Conservation (phyloP, 495 filamentous ascomycete genomes). For the Penicillium parvum region DNA sequence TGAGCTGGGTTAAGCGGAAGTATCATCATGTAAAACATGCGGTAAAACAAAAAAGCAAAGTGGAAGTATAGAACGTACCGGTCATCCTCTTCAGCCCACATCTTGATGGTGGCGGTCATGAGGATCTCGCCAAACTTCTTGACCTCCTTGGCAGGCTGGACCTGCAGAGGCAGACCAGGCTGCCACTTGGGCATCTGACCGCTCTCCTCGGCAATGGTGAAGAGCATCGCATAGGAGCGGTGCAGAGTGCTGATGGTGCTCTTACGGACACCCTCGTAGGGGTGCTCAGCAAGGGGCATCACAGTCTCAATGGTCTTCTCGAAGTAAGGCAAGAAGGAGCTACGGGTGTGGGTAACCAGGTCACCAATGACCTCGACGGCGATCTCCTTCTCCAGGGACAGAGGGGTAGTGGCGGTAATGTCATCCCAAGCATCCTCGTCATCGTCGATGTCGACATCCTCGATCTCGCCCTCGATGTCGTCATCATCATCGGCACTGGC, state of each 20-base stretch:
- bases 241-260: constrained; percentile 84
- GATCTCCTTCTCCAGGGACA: constrained; percentile 96
- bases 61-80: constrained; percentile 59
- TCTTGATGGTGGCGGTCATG: constrained; percentile 72
- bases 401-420: constrained; percentile 70
- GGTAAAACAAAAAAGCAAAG: constrained; percentile 12
- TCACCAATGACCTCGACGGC: constrained; percentile 93
- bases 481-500: constrained; percentile 55
- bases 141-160: constrained; percentile 69
- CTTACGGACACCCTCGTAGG: constrained; percentile 91
- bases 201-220: constrained; percentile 77
- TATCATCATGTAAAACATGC: constrained; percentile 68
- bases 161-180: constrained; percentile 78
- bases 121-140: constrained; percentile 85
- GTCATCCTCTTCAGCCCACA: constrained; percentile 88
- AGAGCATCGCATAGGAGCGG: constrained; percentile 89
- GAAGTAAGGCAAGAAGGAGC: constrained; percentile 77
- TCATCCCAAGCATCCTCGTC: constrained; percentile 85
- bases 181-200: constrained; percentile 79
- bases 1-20: constrained; percentile 98
- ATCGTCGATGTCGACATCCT: constrained; percentile 65
- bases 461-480: constrained; percentile 51
- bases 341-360: constrained; percentile 77
- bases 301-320: constrained; percentile 84
- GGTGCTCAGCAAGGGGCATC: constrained; percentile 74